Base-by-base conservation (phyloP, 2,329 filamentous ascomycete genomes). In the Pyrenophora graminea region DNA sequence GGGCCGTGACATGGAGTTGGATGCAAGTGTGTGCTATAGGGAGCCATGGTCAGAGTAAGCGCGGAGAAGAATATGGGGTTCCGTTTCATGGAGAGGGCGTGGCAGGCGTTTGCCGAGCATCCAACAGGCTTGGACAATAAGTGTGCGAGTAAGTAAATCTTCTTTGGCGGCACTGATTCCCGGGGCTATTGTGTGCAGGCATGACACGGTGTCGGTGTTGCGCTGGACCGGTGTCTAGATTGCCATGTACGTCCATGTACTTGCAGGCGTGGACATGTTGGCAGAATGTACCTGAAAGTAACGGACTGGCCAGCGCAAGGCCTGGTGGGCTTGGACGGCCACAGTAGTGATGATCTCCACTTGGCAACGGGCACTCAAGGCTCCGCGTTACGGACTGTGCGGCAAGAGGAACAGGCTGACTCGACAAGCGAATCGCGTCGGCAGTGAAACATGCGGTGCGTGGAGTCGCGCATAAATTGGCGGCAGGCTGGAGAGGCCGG, bases 311-410 rank as follows among this genome's bases (percentile, higher is more conserved):
- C 21, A 39, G 21, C 19, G 37, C 37, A 39, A 12, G 37, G 13
- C 18, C 31, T 48, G 48, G 39, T 39, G 46, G 51, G 45, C 54
- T 55, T 53, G 31, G 58, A 55, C 56, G 61, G 64, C 66, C 49
- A 62, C 54, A 61, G 66, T 55, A 56, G 21, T 46, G 59, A 60
- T 58, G 61, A 62, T 59, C 56, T 51, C 53, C 56, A 52, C 64
- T 68, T 63, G 64, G 64, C 64, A 67, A 65, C 58, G 53, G 60
- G 57, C 54, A 45, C 42, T 44, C 43, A 45, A 51, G 40, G 45
- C 53, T 39, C 42, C 46, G 59, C 52, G 55, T 53, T 58, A 57
- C 52, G 53, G 54, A 40, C 21, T 44, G 37, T 33, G 55, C 47
- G 41, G 47, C 45, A 56, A 42, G 39, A 39, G 45, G 51, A 52